Evolutionary conservation across 768 basidiomycete species (phyloP), one percentile per base, ranked within the genome.

Genomic region (Boletus eberwhitei): DNA sequence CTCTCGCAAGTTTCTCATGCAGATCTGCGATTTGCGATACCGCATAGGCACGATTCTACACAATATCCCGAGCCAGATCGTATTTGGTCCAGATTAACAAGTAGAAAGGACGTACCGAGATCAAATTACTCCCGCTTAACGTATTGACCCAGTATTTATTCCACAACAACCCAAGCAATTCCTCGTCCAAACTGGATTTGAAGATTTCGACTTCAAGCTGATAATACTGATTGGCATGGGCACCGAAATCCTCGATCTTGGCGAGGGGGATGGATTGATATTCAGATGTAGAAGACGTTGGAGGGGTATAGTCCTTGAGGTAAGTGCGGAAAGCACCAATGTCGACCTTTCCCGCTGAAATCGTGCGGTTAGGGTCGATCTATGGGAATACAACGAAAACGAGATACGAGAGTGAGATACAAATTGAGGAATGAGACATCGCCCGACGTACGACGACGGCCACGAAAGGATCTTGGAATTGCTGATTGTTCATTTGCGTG

Each of bases 71-170:
- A 39, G 2, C 14, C 2, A 6, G 9, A 17, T 54, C 8, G 22
- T 31, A 19, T 34, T 8, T 19, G 8, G n/a, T 29, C 38, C 34
- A 24, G 1, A 35, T 13, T 2, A 5, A 41, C 16, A 16, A 39
- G 12, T 0, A 12, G 4, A 32, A 19, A 7, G 17, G 7, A 70
- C 85, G 31, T 53, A 98, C 96, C 21, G 93, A 93, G 48, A 98
- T 88, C 45, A 98, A 71, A 5, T 94, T 88, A 65, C 92, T 96
- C 66, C 93, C 91, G 63, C 90, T 93, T 37, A 99, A 77, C 3
- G 97, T 99, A 64, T 94, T 94, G 24, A 97, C 93, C 97, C 97
- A 99, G 64, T 99, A 99, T 73, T 98, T 98, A 74, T 99, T 98
- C 96, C 96, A 98, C 50, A 99, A 73, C 66, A 95, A 74, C 21